Base-by-base conservation (phyloP, 2,329 filamentous ascomycete species). In the Aspergillus eucalypticola region DNA sequence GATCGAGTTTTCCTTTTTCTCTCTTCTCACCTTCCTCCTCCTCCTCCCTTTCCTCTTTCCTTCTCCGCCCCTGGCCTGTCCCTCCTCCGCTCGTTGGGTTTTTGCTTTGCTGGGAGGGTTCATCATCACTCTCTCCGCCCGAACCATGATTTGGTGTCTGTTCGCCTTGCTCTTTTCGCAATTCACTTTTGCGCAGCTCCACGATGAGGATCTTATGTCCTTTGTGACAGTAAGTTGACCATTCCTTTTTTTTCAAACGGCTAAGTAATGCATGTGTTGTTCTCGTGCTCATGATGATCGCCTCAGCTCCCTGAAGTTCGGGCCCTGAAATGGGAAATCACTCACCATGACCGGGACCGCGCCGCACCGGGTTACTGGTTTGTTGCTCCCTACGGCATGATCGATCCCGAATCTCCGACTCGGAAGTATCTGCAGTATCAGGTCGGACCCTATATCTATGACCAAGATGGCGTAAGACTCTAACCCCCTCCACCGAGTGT, bases 401-500 rank as follows among this genome's bases (percentile, higher is more conserved):
- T 72, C 17, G 66, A 60, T 3, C 68, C 71, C 7, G 71, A 73
- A 56, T 21, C 53, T 7, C 62, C 66, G 10, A 66, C 64, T 8
- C 69, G 64, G 11, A 44, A 67, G 29, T 73, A 67, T 54, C 72
- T 78, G 48, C 78, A 78, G 61, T 70, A 76, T 63, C 79, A 82
- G 67, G 73, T 76, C 17, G 79, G 79, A 4, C 76, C 80, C n/a
- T 79, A 82, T 66, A 82, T 82, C 56, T 82, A 82, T 66, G 81
- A 82, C 67, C 79, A 78, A 58, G 73, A 76, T 64, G 80, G 80
- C 54, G 74, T 75, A 71, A 59, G 73, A 68, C 39, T 17, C 25
- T n/a, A n/a, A n/a, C 23, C 44, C 23, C 15, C 13, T 10, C n/a
- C 4, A 15, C n/a, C 3, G 23, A 8, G 27, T 29, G 10, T 50